phyloP scores from a whole-genome alignment of 169 alveolate species.

The Plasmodium cynomolgi region DNA sequence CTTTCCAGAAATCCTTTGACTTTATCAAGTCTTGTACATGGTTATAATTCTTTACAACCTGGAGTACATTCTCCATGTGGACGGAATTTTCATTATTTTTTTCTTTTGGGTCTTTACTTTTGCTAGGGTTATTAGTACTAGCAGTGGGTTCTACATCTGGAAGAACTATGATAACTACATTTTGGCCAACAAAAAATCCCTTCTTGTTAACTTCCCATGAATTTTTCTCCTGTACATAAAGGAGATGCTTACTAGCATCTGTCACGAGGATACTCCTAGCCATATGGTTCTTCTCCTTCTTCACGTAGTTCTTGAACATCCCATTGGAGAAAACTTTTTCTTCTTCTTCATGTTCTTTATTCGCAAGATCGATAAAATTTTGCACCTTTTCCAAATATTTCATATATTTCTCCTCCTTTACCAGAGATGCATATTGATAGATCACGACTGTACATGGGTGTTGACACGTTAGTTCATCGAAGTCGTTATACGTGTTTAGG shows the following conservation, averaged over 20 bases:
- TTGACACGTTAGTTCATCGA: constrained; percentile 40
- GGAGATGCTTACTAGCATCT: constrained; percentile 42
- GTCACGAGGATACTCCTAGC: constrained; percentile 25
- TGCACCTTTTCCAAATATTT: constrained; percentile 30
- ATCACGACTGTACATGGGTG: constrained; percentile 41
- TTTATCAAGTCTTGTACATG: constrained; percentile 33
- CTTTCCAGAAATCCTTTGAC: constrained; percentile 24
- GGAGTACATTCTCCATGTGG: constrained; percentile 11
- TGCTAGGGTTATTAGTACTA: not conserved
- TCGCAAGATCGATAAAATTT: constrained; percentile 25
- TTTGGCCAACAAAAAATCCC: constrained; percentile 54
- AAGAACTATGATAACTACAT: constrained; percentile 22
- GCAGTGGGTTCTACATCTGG: constrained; percentile 39
- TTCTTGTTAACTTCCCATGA: constrained; percentile 53
- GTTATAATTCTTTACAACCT: constrained; percentile 30
- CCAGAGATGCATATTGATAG: constrained; percentile 25
- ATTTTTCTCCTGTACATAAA: constrained; percentile 2
- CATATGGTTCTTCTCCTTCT: constrained; percentile 2
- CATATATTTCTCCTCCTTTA: constrained; percentile 28
- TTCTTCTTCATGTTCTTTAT: constrained; percentile 1
- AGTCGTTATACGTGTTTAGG: constrained; percentile 3
- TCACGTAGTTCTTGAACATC: constrained; percentile 37
- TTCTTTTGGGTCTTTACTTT: not conserved
- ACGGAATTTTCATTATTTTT: not conserved
- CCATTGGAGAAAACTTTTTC: constrained; percentile 32